Evolutionary conservation across 169 alveolate species (phyloP), one percentile per base, ranked within the genome.

Genomic region (Toxoplasma gondii): DNA sequence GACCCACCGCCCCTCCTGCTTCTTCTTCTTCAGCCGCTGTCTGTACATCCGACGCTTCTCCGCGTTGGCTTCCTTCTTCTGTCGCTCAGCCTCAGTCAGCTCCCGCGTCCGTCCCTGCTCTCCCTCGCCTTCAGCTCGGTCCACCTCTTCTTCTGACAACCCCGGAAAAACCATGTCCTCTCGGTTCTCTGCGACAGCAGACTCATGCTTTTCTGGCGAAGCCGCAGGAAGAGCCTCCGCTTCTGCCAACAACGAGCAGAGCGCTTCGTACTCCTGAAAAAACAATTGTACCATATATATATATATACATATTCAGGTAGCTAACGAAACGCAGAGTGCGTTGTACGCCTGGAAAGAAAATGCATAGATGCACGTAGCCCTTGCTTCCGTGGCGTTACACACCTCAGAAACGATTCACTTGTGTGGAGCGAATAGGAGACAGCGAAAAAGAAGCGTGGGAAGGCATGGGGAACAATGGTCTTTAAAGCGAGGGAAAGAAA

Each of bases 1-100:
- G 45, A 94, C 94, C 70, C 95, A 95, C 53, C 93, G 84, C 16
- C 96, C 97, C 88, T 93, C 94, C 24, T 93, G 92, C 39, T 88
- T 86, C 93, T 93, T 95, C 84, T 24, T 39, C 74, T 90, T 90
- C 80, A 34, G 83, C 67, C 93, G 74, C 74, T 90, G 88, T 80
- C 94, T 22, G 54, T 74, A 91, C 69, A 43, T 31, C 22, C 70
- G 70, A 34, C 94, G 83, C 81, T 91, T 91, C 80, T 38, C 88
- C 2, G 94, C 88, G 36, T 91, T 91, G 41, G 4, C 39, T 2
- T 39, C 45, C 80, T 91, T 69, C 81, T 44, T 41, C 74, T 49
- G 84, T 34, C 39, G 83, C 41, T 82, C 90, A 9, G 53, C 90
- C 41, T 27, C 90, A 7, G 53, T 44, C 69, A 82, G 90, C 41